Percentiles rank a stretch among this genome's conserved stretches.
Conservation (phyloP, 1,284 basidiomycete genomes). For the Lentinus polychrous region DNA sequence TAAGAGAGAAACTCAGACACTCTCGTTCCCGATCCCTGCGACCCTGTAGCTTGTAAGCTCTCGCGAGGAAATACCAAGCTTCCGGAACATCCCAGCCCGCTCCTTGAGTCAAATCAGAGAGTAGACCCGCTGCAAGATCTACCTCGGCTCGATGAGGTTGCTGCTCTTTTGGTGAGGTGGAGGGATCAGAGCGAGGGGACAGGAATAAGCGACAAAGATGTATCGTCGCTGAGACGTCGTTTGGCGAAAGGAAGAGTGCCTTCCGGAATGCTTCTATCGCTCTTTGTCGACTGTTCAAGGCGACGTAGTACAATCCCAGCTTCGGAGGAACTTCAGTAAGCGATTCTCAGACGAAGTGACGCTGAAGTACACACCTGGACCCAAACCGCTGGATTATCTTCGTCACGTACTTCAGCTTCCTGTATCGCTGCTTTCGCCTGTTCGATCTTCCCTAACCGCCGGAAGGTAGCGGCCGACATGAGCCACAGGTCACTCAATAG, state of each 20-base stretch:
- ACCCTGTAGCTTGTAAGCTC: conserved; percentile 71
- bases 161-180: conserved; percentile 14
- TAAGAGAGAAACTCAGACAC: conserved; percentile 68
- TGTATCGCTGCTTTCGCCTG: conserved; percentile 89
- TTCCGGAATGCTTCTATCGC: conserved; percentile 78
- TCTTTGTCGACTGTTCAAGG: conserved; percentile 47
- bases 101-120: conserved; percentile 54
- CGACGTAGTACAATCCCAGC: conserved; percentile 73
- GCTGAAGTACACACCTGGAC: conserved; percentile 69
- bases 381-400: conserved; percentile 87
- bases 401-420: conserved; percentile 89
- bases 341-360: conserved; percentile 5
- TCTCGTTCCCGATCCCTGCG: conserved; percentile 67
- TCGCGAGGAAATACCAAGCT: conserved; percentile 86
- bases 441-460: conserved; percentile 82
- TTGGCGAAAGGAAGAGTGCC: conserved; percentile 71
- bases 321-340: conserved; percentile 22
- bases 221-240: conserved; percentile 71
- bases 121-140: conserved; percentile 69
- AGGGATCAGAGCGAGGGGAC: conserved; percentile 23
- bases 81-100: conserved; percentile 85
- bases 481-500: conserved; percentile 88
- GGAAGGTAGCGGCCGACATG: conserved; percentile 90
- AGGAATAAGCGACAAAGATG: conserved; percentile 75
- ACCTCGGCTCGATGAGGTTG: conserved; percentile 41